These are phyloP conservation scores for Lentinula novae-zelandiae DNA, from an alignment of 1,284 basidiomycete species.

Conservation along the genomic window DNA sequence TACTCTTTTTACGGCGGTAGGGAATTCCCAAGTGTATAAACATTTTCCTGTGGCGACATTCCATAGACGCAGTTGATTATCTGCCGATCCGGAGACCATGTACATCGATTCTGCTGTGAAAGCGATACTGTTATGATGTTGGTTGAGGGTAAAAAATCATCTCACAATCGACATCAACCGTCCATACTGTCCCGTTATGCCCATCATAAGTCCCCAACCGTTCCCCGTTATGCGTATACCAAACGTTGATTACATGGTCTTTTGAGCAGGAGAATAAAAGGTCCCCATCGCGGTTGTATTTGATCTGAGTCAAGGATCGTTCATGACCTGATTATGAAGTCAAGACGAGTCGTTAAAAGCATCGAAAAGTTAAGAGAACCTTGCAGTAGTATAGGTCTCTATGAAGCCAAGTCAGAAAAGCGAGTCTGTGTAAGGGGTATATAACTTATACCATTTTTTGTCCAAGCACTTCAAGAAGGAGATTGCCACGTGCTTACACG, in stretches of 20 bases:
- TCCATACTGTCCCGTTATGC: slow-evolving; percentile 97
- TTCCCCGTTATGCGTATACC: slow-evolving; percentile 99
- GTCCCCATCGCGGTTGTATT: slow-evolving; percentile 96
- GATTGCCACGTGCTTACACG: not conserved
- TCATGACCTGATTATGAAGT: slow-evolving; percentile 68
- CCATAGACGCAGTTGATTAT: slow-evolving; percentile 94
- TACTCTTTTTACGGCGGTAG: slow-evolving; percentile 95
- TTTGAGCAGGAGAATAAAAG: slow-evolving; percentile 96
- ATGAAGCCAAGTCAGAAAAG: not conserved
- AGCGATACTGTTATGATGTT: slow-evolving; percentile 2
- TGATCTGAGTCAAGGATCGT: slow-evolving; percentile 96
- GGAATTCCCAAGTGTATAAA: slow-evolving; percentile 94
- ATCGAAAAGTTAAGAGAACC: slow-evolving; percentile 9
- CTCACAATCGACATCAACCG: slow-evolving; percentile 93
- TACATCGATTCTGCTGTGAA: slow-evolving; percentile 76
- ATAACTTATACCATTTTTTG: slow-evolving; percentile 10
- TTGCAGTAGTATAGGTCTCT: slow-evolving; percentile 20
- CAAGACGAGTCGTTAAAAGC: not conserved
- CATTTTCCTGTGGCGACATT: slow-evolving; percentile 88
- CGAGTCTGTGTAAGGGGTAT: not conserved
- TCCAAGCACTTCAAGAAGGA: not conserved
- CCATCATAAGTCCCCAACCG: slow-evolving; percentile 95
- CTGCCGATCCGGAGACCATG: slow-evolving; percentile 85
- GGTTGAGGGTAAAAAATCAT: slow-evolving; percentile 20
- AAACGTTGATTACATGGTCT: slow-evolving; percentile 93